Base-by-base conservation (phyloP, 352 stramenopile species). In the Phytophthora megakarya region DNA sequence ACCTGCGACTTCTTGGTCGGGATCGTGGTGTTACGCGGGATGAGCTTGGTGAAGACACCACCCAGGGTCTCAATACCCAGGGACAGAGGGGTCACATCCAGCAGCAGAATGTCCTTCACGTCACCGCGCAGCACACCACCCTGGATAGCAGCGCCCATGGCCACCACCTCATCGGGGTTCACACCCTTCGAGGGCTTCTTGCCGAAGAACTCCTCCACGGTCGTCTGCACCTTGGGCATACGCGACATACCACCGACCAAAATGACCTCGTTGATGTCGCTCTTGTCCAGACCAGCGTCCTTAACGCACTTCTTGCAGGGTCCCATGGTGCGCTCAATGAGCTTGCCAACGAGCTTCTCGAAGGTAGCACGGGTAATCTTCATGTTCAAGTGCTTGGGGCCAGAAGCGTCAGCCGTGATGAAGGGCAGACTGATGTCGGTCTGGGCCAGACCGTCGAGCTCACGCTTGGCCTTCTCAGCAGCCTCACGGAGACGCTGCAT, bases 21-120 rank as follows among this genome's bases (percentile, higher is more conserved):
- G 78, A 99, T 99, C 45, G 97, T 99, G 32, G 97, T 99, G 79
- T 99, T 99, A 37, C 97, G 84, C 35, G 95, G 95, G 75, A 99
- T 99, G 18, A 99, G 81, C 70, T 96, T 97, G 39, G 97, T 99
- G 76, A 99, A 98, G 18, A 99, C 96, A 63, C 97, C 97, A 40
- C 97, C 97, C 28, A 99, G 84, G 18, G 97, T 99, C 84, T 99
- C 97, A 75, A 99, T 99, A 71, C 97, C 97, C n/a, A 99, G 82
- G 10, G 93, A 98, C 35, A 99, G 72, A 11, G 97, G 97, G 7
- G 96, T 99, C 37, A 99, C 97, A 89, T 99, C 97, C 26, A 99
- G 72, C 47, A 99, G 72, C 43, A 99, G 71, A 66, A 99, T 98
- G 81, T 99, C 97, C 84, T 99, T 99, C 19, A 99, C 95, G 75